phyloP scores from a whole-genome alignment of 768 basidiomycete species.

The Russula sp. region DNA sequence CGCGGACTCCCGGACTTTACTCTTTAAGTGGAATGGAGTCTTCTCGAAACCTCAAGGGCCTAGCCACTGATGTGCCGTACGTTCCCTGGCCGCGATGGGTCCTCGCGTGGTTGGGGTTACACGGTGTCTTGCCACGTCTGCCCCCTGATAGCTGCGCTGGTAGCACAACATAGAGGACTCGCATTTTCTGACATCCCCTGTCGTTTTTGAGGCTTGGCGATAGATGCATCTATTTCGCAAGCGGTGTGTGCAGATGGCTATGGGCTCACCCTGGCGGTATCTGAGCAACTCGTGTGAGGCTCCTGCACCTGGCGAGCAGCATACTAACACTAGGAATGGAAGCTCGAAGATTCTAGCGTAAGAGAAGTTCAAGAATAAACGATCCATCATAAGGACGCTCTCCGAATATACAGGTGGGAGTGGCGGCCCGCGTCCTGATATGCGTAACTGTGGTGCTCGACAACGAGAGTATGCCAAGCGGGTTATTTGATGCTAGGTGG shows the following conservation, averaged over 20 bases:
- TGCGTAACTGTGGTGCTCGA: background rate
- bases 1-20: constrained; percentile 18
- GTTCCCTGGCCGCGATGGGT: background rate
- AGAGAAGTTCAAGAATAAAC: constrained; percentile 1
- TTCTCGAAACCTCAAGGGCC: constrained; percentile 12
- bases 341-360: background rate
- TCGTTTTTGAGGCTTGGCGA: background rate
- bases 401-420: background rate
- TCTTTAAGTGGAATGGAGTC: constrained; percentile 3
- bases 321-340: background rate
- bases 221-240: background rate
- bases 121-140: background rate
- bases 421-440: background rate
- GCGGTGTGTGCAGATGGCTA: background rate
- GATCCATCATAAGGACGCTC: background rate
- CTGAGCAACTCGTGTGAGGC: background rate
- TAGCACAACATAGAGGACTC: background rate
- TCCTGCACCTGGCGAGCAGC: background rate
- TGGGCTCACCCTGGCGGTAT: background rate
- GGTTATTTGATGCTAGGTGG: background rate
- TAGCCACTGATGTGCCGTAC: constrained; percentile 2
- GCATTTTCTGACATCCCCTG: background rate
- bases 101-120: background rate
- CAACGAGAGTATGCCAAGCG: background rate
- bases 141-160: background rate